Evolutionary conservation across 2,329 filamentous ascomycete species (phyloP).

Genomic region (Neofusicoccum parvum): DNA sequence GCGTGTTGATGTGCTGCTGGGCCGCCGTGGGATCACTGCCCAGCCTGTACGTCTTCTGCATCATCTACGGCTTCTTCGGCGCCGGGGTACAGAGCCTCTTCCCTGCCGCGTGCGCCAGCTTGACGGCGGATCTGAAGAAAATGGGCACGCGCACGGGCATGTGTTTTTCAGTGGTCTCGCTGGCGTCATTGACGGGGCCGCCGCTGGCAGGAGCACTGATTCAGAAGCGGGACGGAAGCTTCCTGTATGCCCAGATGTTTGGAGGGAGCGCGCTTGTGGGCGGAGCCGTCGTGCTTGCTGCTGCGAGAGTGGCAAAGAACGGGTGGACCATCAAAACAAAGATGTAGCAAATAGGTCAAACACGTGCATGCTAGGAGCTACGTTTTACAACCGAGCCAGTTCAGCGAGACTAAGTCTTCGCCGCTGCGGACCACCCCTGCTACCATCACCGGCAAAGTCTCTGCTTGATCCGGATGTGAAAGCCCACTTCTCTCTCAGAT

Average conservation of each 20-base stretch:
- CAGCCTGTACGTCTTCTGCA: conserved; percentile 46
- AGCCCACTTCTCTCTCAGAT: conserved; percentile 22
- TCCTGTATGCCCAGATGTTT: not conserved
- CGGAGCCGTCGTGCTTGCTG: too few relatives aligned
- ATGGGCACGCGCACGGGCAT: conserved; percentile 47
- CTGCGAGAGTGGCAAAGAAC: too few relatives aligned
- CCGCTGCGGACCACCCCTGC: conserved; percentile 24
- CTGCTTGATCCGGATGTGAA: conserved; percentile 22
- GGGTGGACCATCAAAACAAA: too few relatives aligned
- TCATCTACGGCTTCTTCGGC: conserved; percentile 52
- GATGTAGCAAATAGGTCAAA: too few relatives aligned
- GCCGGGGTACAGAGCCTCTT: conserved; percentile 50
- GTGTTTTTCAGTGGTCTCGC: conserved; percentile 43
- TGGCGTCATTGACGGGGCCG: conserved; percentile 44
- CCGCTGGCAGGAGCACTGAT: conserved; percentile 44
- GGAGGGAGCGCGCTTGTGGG: not conserved
- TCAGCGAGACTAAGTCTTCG: conserved; percentile 22
- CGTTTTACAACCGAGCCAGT: conserved; percentile 16
- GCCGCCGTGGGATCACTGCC: conserved; percentile 39
- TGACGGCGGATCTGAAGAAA: conserved; percentile 45
- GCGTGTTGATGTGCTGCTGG: conserved; percentile 50
- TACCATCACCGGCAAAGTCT: conserved; percentile 24
- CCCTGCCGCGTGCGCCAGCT: conserved; percentile 44
- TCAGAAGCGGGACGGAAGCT: not conserved
- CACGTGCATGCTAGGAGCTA: too few relatives aligned